Base-by-base conservation (phyloP, 1,284 basidiomycete species). In the Cryptococcus sp. region DNA sequence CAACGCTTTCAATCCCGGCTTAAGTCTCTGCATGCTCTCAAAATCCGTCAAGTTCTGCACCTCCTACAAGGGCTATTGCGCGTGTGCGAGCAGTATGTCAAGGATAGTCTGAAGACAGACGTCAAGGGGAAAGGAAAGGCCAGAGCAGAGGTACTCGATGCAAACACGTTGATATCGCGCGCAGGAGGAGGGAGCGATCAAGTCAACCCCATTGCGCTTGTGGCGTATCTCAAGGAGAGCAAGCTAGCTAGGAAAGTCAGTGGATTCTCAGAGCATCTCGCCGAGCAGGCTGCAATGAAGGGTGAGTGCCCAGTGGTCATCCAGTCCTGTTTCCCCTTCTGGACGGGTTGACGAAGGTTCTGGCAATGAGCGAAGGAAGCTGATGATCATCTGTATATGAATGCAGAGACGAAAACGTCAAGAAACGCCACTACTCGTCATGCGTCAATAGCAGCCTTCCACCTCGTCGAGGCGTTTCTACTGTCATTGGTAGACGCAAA, bases 381-480 rank as follows among this genome's bases (percentile, higher is more conserved):
- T 34, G 29, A 34, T 11, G 22, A 16, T 17, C 52, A 19, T 25
- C 15, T 10, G n/a, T 17, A 44, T 50, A 40, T 46, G 29, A 29
- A 25, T 20, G 26, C 40, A 58, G 61, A 64, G 13, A 5, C 46
- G 22, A 62, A 65, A 46, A 44, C 41, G 2, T 34, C 52, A 2
- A 39, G 63, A 38, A 57, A 55, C 7, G 15, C 62, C 0, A 50
- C 70, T 0, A 59, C 62, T 0, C 60, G 68, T 29, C 77, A 78
- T 51, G 70, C 74, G 29, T 74, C 79, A 6, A 84, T 89, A n/a
- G 87, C 91, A 0, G 88, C 92, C 2, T 81, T 99, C 59, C 89
- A 93, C 72, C 79, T 83, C 0, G 87, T 98, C 20, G 92, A 98
- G 76, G 81, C 86, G 22, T 92, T 98, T 69, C 84, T 99, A 66